These are phyloP conservation scores for Cystobasidiaceae sp. DNA, from an alignment of 1,284 basidiomycete species.

Conservation along the genomic window DNA sequence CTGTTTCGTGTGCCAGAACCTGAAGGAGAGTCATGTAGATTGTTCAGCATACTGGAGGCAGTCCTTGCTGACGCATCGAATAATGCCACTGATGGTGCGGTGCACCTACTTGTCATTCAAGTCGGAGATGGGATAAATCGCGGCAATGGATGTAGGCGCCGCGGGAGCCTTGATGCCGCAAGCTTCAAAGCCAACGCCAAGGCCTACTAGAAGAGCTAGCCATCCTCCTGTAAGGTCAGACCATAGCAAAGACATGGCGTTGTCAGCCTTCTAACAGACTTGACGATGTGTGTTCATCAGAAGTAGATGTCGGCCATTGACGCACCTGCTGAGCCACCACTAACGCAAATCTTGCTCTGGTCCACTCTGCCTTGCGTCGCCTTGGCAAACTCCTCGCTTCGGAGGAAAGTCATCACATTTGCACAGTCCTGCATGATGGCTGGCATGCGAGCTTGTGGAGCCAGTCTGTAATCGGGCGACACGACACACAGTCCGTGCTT, in stretches of 20 bases:
- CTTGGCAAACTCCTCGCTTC: constrained; percentile 32
- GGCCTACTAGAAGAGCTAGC: constrained; percentile 37
- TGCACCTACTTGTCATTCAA: constrained; percentile 32
- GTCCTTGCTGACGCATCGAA: too few species aligned
- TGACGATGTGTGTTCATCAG: background rate
- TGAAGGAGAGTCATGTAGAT: background rate
- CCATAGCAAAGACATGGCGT: background rate
- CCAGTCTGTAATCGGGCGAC: constrained; percentile 40
- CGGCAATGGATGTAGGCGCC: constrained; percentile 26
- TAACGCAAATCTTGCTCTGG: constrained; percentile 33
- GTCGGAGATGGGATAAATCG: constrained; percentile 42
- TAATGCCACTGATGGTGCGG: too few species aligned
- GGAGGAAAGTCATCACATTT: constrained; percentile 30
- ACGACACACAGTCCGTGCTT: constrained; percentile 34
- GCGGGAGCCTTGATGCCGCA: constrained; percentile 31
- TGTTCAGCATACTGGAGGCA: background rate
- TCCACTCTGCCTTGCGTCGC: constrained; percentile 32
- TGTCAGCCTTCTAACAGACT: background rate
- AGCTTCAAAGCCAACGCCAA: constrained; percentile 37
- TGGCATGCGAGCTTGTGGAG: constrained; percentile 39
- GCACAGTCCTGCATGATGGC: constrained; percentile 38
- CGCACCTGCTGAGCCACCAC: constrained; percentile 35
- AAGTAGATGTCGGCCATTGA: background rate
- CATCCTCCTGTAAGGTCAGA: constrained; percentile 35
- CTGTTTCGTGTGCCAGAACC: constrained; percentile 41